Base-by-base conservation (phyloP, 352 stramenopile genomes). In the Phytophthora sojae region DNA sequence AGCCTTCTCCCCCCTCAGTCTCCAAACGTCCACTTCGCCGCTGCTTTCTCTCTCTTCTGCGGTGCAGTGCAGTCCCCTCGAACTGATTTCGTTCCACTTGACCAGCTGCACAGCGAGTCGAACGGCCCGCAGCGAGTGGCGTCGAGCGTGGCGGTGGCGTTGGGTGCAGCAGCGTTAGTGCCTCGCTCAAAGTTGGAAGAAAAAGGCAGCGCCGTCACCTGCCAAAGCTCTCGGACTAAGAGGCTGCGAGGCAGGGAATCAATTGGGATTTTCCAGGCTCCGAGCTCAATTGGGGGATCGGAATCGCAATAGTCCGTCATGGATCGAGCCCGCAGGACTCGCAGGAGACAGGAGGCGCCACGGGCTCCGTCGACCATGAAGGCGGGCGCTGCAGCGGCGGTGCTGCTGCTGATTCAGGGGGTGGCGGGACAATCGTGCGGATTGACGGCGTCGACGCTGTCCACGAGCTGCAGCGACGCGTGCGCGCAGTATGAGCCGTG, bases 401-500 rank as follows among this genome's bases (percentile, higher is more conserved):
- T 75, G 49, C 32, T 80, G 51, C 49, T 77, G 52, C 32, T 73
- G 44, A 57, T 70, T 51, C 73, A 68, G 53, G 44, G 62, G 14
- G 60, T 64, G 2, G 25, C 56, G 12, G 68, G 52, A 19, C 65
- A 75, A 2, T 51, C 44, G 17, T 80, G 73, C 26, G 68, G 29
- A 44, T 21, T 76, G 4, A 8, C 55, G 17, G 17, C 45, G 1
- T 64, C 54, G 8, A 83, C 83, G 17, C 64, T 91, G 30, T 86
- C 83, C 6, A 86, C 82, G 25, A 71, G 30, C 57, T 91, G 82
- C 75, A 64, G 71, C 37, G 63, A 71, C 37, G 39, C 69, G 12
- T 93, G 85, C 64, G 76, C 69, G 50, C 60, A 74, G 0, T 81
- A 83, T 4, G 74, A 79, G 2, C 85, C 85, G 15, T 93, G 83